A percentile compares a stretch with the other conserved stretches of the same genome.
phyloP scores from a whole-genome alignment of 106 monocot genomes.

The Dendrobium nobile region DNA sequence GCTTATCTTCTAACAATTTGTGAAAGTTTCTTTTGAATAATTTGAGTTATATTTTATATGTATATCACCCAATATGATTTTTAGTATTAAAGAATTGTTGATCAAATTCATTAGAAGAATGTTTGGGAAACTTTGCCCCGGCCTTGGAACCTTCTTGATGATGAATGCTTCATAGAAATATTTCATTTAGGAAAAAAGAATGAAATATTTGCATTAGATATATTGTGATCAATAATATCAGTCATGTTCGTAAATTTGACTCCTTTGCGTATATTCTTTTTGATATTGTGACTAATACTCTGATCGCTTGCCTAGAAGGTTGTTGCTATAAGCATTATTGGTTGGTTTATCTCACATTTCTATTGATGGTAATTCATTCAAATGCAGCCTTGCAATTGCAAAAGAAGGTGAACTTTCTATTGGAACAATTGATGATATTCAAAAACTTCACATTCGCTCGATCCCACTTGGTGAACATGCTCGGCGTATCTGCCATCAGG shows the following conservation, averaged over 20 bases:
- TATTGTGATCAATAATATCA: not conserved
- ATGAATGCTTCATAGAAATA: not conserved
- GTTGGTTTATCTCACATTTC: not conserved
- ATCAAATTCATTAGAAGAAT: not conserved
- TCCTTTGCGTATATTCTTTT: not conserved
- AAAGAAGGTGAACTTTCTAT: constrained; percentile 99
- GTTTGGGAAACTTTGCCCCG: too few species aligned
- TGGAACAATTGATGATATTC: constrained; percentile 96
- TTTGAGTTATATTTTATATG: not conserved
- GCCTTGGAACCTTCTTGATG: too few species aligned
- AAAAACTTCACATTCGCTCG: constrained; percentile 95
- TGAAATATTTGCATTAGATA: not conserved
- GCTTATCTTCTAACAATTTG: not conserved
- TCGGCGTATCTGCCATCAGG: constrained; percentile 93
- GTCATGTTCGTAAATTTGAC: too few species aligned
- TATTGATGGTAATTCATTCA: not conserved
- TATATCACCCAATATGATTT: not conserved
- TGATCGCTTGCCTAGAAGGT: not conserved
- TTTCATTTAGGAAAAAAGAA: not conserved
- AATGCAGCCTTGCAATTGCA: constrained; percentile 84
- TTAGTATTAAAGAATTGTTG: not conserved
- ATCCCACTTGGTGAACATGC: constrained; percentile 91
- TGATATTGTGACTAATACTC: not conserved
- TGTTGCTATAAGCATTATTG: not conserved
- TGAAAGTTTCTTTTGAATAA: not conserved